Evolutionary conservation across 257 asterid genomes (phyloP), one percentile per base, ranked within the genome.

Genomic region (Cinchona pubescens): DNA sequence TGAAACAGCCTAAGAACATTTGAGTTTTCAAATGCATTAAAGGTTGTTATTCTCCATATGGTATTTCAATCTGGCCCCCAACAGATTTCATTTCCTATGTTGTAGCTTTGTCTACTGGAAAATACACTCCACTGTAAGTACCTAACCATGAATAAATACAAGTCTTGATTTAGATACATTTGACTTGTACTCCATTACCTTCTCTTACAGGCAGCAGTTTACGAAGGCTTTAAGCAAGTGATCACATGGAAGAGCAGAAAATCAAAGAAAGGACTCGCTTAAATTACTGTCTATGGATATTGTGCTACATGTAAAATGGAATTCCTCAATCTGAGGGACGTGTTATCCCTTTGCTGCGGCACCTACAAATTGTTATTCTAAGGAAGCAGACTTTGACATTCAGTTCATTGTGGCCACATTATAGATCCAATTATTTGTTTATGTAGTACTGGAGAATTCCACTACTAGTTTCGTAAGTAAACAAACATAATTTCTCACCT

Each of bases 221-320:
- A 64, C 63, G 79, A 85, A 69, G 93, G 97, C 16, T 80, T 91
- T 53, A 91, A 89, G 89, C 90, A 87, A 58, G 92, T 75, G 61
- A 73, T 89, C 2, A 90, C 88, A 21, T 88, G 97, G 95, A 91
- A 84, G 83, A 81, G 83, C 53, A 86, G 75, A 70, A 91, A 83
- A 79, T 67, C 87, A 3, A 87, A 75, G 74, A 83, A 84, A 75
- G 72, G 74, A 19, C 68, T 69, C 2, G 10, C 37, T 40, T 67
- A 46, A 64, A 15, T 58, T 35, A 64, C 51, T 21, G 37, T 32
- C 65, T 71, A 34, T 32, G 75, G 12, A 71, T 35, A 42, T 71
- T 48, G 27, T 71, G 76, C 61, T 34, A 21, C 34, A 65, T 38
- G 38, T 25, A 71, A 35, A 23, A 12, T 13, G 18, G 55, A 37